Base-by-base conservation (phyloP, 371 early-diverging fungal genomes). In the Gilbertella persicaria region DNA sequence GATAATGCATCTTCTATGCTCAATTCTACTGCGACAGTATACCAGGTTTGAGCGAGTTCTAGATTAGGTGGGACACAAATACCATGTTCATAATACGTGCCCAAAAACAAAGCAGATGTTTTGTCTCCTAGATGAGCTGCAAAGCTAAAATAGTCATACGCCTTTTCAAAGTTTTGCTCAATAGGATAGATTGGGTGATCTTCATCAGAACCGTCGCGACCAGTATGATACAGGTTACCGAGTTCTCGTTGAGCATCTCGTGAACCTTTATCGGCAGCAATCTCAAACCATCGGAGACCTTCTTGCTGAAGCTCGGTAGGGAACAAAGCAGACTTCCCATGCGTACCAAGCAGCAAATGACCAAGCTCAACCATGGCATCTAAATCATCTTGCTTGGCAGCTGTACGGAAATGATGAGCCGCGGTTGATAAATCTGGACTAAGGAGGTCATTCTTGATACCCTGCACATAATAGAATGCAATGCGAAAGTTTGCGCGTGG, bases 291-390 rank as follows among this genome's bases (percentile, higher is more conserved):
- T 23, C 42, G 41, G 5, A 71, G 12, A 3, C 67, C 71, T 38
- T 64, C 69, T 12, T 33, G 14, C 37, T 60, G 38, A 5, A 33
- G 17, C 0, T 56, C 56, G 10, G 50, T n/a, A 35, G 43, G 19
- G 14, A 50, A 55, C 6, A 54, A 19, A n/a, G 50, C 45, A 28
- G 25, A 43, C 5, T 45, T 29, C 17, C 52, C 49, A 25, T 48
- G 19, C 13, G 21, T 39, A 62, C 30, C 19, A 12, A 54, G 21
- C 2, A 69, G 53, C 6, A 67, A 20, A 25, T 60, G 62, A 0
- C 60, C 69, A 6, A 75, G 50, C 50, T 75, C 62, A 45, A 50
- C 62, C 75, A 75, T 75, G 54, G 75, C 71, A 21, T 66, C 59
- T 8, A 37, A 47, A 36, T 71, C 62, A 13, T 63, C 49, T 49